phyloP scores from a whole-genome alignment of 441 rosid species.

The Biscutella laevigata region DNA sequence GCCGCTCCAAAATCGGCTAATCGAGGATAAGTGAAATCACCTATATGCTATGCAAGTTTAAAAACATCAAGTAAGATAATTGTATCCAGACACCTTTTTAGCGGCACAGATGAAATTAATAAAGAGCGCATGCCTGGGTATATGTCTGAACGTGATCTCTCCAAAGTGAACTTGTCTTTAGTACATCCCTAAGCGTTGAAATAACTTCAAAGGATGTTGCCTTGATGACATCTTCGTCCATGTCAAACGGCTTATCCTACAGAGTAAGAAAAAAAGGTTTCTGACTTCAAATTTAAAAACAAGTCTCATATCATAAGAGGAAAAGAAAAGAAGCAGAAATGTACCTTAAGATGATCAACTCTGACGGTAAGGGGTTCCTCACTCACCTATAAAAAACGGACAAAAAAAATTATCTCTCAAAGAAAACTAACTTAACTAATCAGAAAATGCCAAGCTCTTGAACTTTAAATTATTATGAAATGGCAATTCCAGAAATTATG shows the following conservation, averaged over 20 bases:
- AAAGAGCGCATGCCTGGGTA: slow-evolving; percentile 52
- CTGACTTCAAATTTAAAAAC: not conserved
- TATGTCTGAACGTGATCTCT: slow-evolving; percentile 96
- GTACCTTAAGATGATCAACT: slow-evolving; percentile 95
- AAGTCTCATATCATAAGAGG: not conserved
- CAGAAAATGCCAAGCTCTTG: not conserved
- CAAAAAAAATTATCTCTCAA: slow-evolving; percentile 7
- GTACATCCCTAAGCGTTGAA: slow-evolving; percentile 89
- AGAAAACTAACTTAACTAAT: slow-evolving; percentile 13
- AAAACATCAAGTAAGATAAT: slow-evolving; percentile 9
- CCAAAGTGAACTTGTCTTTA: slow-evolving; percentile 89
- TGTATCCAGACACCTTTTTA: not conserved
- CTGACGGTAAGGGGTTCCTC: slow-evolving; percentile 94
- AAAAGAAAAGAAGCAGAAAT: slow-evolving; percentile 11
- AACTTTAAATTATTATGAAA: not conserved
- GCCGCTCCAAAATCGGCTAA: slow-evolving; percentile 99
- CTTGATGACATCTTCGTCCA: slow-evolving; percentile 95
- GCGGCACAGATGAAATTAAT: not conserved
- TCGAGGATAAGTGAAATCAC: slow-evolving; percentile 83
- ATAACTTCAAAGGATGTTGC: slow-evolving; percentile 97
- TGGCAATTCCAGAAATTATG: not conserved
- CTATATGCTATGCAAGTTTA: slow-evolving; percentile 66
- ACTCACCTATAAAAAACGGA: slow-evolving; percentile 57
- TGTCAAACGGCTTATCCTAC: slow-evolving; percentile 86
- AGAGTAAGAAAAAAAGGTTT: slow-evolving; percentile 8